A percentile compares a stretch with the other conserved stretches of the same genome.
phyloP scores from a whole-genome alignment of 2,329 filamentous ascomycete genomes.

The Scorias spongiosa region DNA sequence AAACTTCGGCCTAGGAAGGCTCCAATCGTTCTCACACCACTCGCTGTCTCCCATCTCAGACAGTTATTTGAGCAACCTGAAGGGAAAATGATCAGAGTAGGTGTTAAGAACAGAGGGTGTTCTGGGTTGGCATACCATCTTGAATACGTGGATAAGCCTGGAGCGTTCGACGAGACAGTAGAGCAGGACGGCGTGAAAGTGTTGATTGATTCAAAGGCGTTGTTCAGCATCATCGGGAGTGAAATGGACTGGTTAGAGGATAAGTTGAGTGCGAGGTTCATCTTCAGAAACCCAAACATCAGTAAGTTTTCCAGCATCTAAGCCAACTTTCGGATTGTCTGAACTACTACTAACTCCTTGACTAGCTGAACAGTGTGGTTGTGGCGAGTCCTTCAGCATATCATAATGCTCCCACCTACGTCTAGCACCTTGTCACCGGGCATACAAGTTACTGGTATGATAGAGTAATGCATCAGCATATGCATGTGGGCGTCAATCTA shows the following conservation, averaged over 20 bases:
- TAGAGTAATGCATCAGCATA: neutral
- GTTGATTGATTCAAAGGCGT: constrained; percentile 87
- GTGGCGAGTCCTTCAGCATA: constrained; percentile 78
- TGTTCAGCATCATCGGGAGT: constrained; percentile 95
- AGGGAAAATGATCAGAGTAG: constrained; percentile 84
- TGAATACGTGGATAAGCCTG: constrained; percentile 87
- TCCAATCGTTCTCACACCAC: constrained; percentile 69
- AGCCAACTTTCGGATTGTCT: neutral
- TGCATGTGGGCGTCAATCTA: too few relatives aligned
- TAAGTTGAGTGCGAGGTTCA: constrained; percentile 79
- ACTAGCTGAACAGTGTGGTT: constrained; percentile 86
- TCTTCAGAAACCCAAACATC: constrained; percentile 95
- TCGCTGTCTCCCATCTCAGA: constrained; percentile 65
- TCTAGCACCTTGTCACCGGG: too few relatives aligned
- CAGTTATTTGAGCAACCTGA: constrained; percentile 68
- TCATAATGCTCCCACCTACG: constrained; percentile 14
- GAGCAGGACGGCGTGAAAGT: constrained; percentile 95
- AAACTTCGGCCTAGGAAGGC: constrained; percentile 76
- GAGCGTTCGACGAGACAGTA: constrained; percentile 75
- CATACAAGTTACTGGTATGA: neutral
- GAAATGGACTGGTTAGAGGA: constrained; percentile 99
- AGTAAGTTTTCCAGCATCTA: constrained; percentile 46
- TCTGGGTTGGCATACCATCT: constrained; percentile 86
- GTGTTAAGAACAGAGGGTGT: constrained; percentile 86
- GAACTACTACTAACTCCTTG: neutral